These are phyloP conservation scores for Teunomyces lycoperdinae DNA, from an alignment of 805 yeast genomes.

Conservation along the genomic window DNA sequence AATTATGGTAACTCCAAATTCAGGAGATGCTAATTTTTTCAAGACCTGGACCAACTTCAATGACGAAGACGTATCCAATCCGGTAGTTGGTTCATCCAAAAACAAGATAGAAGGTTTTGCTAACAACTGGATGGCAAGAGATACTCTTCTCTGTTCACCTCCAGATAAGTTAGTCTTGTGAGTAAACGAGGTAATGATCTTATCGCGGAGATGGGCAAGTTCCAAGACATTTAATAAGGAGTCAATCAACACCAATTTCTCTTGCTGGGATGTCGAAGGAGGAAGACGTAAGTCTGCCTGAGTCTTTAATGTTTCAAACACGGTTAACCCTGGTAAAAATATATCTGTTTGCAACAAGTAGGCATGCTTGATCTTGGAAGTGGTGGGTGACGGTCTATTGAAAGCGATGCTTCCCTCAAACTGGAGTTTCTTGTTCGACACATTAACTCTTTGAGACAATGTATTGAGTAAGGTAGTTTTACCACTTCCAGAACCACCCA, in stretches of 20 bases:
- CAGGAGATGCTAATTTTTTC: conserved; percentile 41
- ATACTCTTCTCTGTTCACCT: conserved; percentile 77
- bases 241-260: conserved; percentile 50
- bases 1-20: conserved; percentile 67
- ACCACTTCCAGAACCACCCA: conserved; percentile 89
- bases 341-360: conserved; percentile 77
- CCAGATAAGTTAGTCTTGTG: conserved; percentile 69
- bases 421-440: conserved; percentile 37
- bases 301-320: conserved; percentile 63
- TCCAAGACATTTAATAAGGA: conserved; percentile 65
- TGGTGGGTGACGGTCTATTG: conserved; percentile 3
- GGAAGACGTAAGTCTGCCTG: conserved; percentile 74
- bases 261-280: conserved; percentile 36
- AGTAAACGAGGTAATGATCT: conserved; percentile 49
- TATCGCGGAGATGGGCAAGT: conserved; percentile 59
- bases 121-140: conserved; percentile 74
- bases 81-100: conserved; percentile 87
- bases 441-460: conserved; percentile 50
- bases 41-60: conserved; percentile 59
- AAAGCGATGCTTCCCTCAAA: conserved; percentile 45
- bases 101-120: conserved; percentile 75
- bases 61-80: conserved; percentile 78
- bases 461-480: conserved; percentile 77
- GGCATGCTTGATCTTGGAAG: conserved; percentile 37
- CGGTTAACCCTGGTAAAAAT: conserved; percentile 67